phyloP scores from a whole-genome alignment of 2,329 filamentous ascomycete species.

The Thielaviopsis euricoi region DNA sequence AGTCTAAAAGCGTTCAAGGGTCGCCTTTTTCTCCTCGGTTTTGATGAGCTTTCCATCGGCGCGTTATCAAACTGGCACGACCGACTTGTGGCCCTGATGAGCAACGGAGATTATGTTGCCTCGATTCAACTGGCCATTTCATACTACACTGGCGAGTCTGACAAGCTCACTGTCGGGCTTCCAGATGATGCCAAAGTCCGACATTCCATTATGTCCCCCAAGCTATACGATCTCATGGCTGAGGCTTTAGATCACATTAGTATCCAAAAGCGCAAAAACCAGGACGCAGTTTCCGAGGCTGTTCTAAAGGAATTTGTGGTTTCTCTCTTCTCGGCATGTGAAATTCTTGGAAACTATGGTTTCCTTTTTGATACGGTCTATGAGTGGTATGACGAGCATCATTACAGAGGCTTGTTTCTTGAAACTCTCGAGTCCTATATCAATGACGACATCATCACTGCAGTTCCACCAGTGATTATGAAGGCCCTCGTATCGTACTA shows the following conservation, averaged over 20 bases:
- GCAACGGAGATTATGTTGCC: slow-evolving; percentile 86
- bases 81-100: slow-evolving; percentile 81
- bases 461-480: slow-evolving; percentile 65
- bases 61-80: slow-evolving; percentile 96
- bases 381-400: slow-evolving; percentile 61
- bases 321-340: slow-evolving; percentile 69
- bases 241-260: slow-evolving; percentile 66
- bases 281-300: not conserved
- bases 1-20: slow-evolving; percentile 94
- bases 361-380: slow-evolving; percentile 88
- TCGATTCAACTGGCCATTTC: slow-evolving; percentile 81
- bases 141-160: slow-evolving; percentile 81
- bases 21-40: slow-evolving; percentile 79
- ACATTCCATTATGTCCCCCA: slow-evolving; percentile 71
- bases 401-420: slow-evolving; percentile 49
- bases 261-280: not conserved
- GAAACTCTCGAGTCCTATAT: slow-evolving; percentile 82
- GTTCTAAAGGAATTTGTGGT: slow-evolving; percentile 47
- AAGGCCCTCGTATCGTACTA: slow-evolving; percentile 77
- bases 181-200: slow-evolving; percentile 65
- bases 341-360: slow-evolving; percentile 59
- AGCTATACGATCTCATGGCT: slow-evolving; percentile 81
- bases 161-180: slow-evolving; percentile 84
- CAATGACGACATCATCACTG: slow-evolving; percentile 55
- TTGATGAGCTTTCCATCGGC: slow-evolving; percentile 82